These are phyloP conservation scores for Geotrichum candidum DNA, from an alignment of 1,139 yeast species.

Conservation along the genomic window DNA sequence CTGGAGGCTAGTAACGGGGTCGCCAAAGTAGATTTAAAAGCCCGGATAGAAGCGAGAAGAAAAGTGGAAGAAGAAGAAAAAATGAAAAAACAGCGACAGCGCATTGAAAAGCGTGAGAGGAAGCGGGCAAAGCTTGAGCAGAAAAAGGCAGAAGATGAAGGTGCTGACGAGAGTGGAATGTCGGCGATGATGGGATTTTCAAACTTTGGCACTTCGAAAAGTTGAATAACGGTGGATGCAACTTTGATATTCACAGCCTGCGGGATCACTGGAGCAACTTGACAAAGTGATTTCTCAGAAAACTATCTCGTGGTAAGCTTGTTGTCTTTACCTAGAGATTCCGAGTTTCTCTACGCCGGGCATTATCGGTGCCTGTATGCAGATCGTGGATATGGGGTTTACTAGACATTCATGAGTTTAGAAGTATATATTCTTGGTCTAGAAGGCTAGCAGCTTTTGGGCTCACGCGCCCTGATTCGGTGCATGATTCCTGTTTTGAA, in stretches of 20 bases:
- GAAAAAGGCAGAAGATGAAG: conserved; percentile 25
- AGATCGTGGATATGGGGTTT: neutral
- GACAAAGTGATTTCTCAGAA: neutral
- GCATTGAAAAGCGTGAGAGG: conserved; percentile 23
- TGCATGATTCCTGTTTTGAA: no score
- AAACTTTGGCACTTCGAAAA: conserved; percentile 34
- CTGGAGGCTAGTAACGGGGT: conserved; percentile 38
- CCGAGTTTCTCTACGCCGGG: neutral
- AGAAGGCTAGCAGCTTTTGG: neutral
- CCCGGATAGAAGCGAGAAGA: conserved; percentile 43
- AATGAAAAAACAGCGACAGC: conserved; percentile 27
- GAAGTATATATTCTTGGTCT: neutral
- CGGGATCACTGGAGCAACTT: neutral
- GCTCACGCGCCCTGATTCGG: neutral
- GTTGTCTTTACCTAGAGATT: neutral
- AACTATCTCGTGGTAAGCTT: neutral
- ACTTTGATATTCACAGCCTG: neutral
- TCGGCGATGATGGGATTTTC: conserved; percentile 55
- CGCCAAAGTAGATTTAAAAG: conserved; percentile 38
- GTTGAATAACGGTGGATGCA: neutral
- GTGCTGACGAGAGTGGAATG: conserved; percentile 29
- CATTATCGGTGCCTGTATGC: neutral
- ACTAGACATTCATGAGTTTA: no score
- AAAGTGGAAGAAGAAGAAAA: conserved; percentile 40
- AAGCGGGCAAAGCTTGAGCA: conserved; percentile 27